Base-by-base conservation (phyloP, 768 basidiomycete genomes). In the Lentinula raphanica region DNA sequence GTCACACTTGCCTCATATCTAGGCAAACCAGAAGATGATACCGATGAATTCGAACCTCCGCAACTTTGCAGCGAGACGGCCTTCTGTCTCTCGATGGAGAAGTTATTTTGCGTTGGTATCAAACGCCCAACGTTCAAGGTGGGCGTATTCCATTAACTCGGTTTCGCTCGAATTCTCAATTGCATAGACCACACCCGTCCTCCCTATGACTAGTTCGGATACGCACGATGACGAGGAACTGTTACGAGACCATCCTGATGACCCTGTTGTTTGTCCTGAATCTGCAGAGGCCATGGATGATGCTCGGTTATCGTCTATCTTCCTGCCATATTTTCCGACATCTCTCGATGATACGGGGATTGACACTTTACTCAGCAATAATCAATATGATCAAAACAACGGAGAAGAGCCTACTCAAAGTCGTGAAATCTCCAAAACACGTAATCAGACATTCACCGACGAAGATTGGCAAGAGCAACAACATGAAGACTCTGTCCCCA, bases 71-170 rank as follows among this genome's bases (percentile, higher is more conserved):
- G 73, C 21, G 71, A 76, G 63, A 69, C 70, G 36, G 70, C 70
- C 19, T 63, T 85, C 39, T 71, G 64, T 60, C 65, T 76, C 40
- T 69, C 74, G 19, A 65, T 84, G 69, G 77, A 80, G 58, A 69
- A 70, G 42, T 62, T 81, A 27, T 82, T 78, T 61, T 71, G 74
- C 55, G 58, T 63, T 50, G 73, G 75, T 9, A 67, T 80, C 63
- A 72, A 74, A 42, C 73, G 72, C 9, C 71, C 72, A 13, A 72
- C 63, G 45, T 80, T 82, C 68, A 81, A 81, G 79, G 83, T 81
- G 60, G 23, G 44, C 38, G 23, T 53, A 40, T 17, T 27, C 23
- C 38, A 17, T 12, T 13, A 11, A 40, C 7, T 31, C 3, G 2
- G 36, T 15, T 42, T 40, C 6, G 28, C 19, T 46, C 2, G 13